Percentiles rank a stretch among this genome's conserved stretches.
Evolutionary conservation across 495 filamentous ascomycete genomes (phyloP).

Genomic region (Tuber umbilicatum): DNA sequence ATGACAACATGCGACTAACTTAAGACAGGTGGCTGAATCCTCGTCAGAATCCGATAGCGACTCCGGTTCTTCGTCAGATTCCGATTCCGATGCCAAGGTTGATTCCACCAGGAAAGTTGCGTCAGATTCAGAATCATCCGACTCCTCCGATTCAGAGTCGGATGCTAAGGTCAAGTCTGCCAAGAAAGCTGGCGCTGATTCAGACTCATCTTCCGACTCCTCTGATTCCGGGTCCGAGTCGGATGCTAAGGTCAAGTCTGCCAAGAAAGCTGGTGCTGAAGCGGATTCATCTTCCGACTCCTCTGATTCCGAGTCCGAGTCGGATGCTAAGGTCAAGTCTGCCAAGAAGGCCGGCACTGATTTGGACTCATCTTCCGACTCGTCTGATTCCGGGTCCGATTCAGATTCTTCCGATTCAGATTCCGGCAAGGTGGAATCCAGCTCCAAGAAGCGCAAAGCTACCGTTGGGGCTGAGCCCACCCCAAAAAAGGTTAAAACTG

Average conservation of each 20-base stretch:
- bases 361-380: constrained; percentile 34
- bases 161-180: constrained; percentile 44
- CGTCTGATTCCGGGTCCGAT: constrained; percentile 44
- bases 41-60: constrained; percentile 20
- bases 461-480: constrained; percentile 53
- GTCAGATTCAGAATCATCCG: constrained; percentile 37
- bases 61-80: constrained; percentile 45
- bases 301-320: constrained; percentile 45
- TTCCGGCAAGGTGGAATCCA: constrained; percentile 47
- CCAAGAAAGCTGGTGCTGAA: constrained; percentile 26
- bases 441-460: constrained; percentile 87
- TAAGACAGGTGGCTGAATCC: constrained; percentile 42
- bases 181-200: constrained; percentile 30
- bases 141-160: constrained; percentile 38
- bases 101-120: constrained; percentile 37
- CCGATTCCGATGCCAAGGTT: constrained; percentile 48
- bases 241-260: constrained; percentile 45
- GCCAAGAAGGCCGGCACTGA: constrained; percentile 31
- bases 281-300: constrained; percentile 38
- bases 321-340: constrained; percentile 44
- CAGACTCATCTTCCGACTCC: constrained; percentile 34
- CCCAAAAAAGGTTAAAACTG: constrained; percentile 81
- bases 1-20: constrained; percentile 44
- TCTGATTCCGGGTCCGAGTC: constrained; percentile 45
- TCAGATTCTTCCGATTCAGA: constrained; percentile 46